These are phyloP conservation scores for Ogataea chonburiensis DNA, from an alignment of 805 yeast species.

Conservation along the genomic window DNA sequence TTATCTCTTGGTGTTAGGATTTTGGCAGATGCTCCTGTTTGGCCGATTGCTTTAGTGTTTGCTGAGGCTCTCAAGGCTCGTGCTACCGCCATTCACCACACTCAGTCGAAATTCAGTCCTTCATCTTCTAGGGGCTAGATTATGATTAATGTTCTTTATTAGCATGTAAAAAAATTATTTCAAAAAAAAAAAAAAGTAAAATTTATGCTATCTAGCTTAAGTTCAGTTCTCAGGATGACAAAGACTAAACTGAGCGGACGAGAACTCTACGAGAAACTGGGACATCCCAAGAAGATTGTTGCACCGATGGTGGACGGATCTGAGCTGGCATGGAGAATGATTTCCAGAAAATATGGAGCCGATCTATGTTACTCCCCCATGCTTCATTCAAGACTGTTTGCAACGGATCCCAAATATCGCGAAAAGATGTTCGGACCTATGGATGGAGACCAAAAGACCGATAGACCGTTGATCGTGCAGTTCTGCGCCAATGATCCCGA, in stretches of 20 bases:
- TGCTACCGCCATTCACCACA: conserved; percentile 41
- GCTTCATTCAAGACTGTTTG: conserved; percentile 91
- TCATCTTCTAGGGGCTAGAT: conserved; percentile 10
- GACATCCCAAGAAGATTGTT: conserved; percentile 77
- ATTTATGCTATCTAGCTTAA: conserved; percentile 4
- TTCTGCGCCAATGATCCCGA: conserved; percentile 97
- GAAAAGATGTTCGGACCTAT: conserved; percentile 63
- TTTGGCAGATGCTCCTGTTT: conserved; percentile 80
- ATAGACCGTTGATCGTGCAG: conserved; percentile 89
- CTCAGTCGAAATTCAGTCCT: conserved; percentile 24
- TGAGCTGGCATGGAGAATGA: conserved; percentile 91
- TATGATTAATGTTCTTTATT: conserved; percentile 3
- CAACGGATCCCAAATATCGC: conserved; percentile 79
- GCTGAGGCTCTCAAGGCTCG: conserved; percentile 77
- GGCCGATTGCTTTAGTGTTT: conserved; percentile 79
- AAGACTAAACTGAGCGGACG: conserved; percentile 51
- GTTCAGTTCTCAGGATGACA: conserved; percentile 8
- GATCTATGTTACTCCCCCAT: conserved; percentile 94
- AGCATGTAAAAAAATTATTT: conserved; percentile 3
- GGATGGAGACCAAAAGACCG: conserved; percentile 70
- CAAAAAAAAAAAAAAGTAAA: conserved; percentile 4
- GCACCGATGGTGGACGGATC: conserved; percentile 99
- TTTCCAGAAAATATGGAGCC: conserved; percentile 88
- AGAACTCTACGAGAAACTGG: conserved; percentile 64
- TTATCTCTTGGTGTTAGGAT: conserved; percentile 72